Percentiles rank a stretch among this genome's conserved stretches.
phyloP scores from a whole-genome alignment of 345 rosid genomes.

The Citropsis articulata region DNA sequence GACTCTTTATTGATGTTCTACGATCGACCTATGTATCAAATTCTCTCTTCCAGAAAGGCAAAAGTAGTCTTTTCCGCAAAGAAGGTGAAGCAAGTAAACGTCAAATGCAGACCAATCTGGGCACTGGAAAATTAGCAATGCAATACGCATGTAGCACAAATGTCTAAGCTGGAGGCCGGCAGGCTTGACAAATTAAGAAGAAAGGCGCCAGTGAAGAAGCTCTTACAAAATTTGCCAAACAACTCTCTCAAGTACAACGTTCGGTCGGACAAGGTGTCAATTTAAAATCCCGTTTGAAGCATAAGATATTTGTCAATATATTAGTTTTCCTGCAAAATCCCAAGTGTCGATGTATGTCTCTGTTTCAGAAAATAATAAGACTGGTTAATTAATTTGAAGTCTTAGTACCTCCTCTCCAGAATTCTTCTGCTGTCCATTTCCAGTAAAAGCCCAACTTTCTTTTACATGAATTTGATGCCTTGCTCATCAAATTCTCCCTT shows the following conservation, averaged over 20 bases:
- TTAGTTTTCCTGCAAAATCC: too few relatives aligned
- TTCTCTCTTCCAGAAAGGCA: neutral
- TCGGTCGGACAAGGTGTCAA: too few relatives aligned
- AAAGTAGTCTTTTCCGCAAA: neutral
- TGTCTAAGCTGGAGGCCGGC: slow-evolving; percentile 9
- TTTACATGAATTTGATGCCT: too few relatives aligned
- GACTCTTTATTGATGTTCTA: neutral
- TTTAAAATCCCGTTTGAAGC: too few relatives aligned
- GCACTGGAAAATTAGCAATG: neutral
- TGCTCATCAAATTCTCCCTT: too few relatives aligned
- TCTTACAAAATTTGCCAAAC: slow-evolving; percentile 12
- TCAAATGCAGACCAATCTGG: neutral
- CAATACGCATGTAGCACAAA: neutral
- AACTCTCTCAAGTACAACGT: neutral
- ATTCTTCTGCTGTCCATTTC: too few relatives aligned
- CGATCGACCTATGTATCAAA: neutral
- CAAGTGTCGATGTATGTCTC: too few relatives aligned
- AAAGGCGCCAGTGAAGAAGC: slow-evolving; percentile 17
- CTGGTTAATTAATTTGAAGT: too few relatives aligned
- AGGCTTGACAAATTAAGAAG: neutral
- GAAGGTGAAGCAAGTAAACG: neutral
- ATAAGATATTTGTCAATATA: too few relatives aligned
- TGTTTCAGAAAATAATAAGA: too few relatives aligned
- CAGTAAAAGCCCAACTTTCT: too few relatives aligned
- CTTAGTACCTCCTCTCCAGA: too few relatives aligned